phyloP scores from a whole-genome alignment of 2,329 filamentous ascomycete genomes.

The Aaosphaeria pasadenensis region DNA sequence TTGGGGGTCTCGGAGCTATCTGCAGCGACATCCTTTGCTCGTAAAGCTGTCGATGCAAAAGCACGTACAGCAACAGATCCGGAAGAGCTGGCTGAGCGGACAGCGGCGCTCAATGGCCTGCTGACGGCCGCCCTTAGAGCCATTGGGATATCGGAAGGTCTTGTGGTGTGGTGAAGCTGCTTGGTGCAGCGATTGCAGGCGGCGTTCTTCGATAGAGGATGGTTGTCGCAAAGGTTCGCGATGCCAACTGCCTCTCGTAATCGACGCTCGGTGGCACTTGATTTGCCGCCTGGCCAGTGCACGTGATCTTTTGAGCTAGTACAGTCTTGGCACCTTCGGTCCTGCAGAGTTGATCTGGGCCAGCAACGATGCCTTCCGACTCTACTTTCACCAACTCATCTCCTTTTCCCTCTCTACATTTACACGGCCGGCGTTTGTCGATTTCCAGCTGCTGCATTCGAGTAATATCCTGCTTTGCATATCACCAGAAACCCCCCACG shows the following conservation, averaged over 20 bases:
- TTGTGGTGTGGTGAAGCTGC: slow-evolving; percentile 13
- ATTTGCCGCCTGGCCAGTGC: not conserved
- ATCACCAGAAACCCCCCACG: slow-evolving; percentile 2
- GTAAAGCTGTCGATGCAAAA: slow-evolving; percentile 42
- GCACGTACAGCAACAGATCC: slow-evolving; percentile 31
- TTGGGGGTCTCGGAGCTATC: slow-evolving; percentile 44
- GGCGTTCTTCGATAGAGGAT: not conserved
- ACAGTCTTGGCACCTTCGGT: too few relatives aligned
- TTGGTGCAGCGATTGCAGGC: slow-evolving; percentile 17
- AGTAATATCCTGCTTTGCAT: slow-evolving; percentile 7
- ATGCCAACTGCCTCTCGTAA: not conserved
- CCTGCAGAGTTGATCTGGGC: not conserved
- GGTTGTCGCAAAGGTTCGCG: not conserved
- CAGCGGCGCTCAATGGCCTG: slow-evolving; percentile 37
- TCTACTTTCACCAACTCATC: slow-evolving; percentile 10
- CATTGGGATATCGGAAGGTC: slow-evolving; percentile 28
- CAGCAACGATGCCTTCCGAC: not conserved
- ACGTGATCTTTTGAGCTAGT: not conserved
- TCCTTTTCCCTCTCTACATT: slow-evolving; percentile 19
- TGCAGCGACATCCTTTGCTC: slow-evolving; percentile 44
- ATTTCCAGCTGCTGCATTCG: slow-evolving; percentile 13
- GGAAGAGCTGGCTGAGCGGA: slow-evolving; percentile 33
- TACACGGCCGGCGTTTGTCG: slow-evolving; percentile 32
- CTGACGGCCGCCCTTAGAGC: slow-evolving; percentile 39
- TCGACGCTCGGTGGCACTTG: not conserved